Base-by-base conservation (phyloP, 2,329 filamentous ascomycete genomes). In the Daldinia sp. region DNA sequence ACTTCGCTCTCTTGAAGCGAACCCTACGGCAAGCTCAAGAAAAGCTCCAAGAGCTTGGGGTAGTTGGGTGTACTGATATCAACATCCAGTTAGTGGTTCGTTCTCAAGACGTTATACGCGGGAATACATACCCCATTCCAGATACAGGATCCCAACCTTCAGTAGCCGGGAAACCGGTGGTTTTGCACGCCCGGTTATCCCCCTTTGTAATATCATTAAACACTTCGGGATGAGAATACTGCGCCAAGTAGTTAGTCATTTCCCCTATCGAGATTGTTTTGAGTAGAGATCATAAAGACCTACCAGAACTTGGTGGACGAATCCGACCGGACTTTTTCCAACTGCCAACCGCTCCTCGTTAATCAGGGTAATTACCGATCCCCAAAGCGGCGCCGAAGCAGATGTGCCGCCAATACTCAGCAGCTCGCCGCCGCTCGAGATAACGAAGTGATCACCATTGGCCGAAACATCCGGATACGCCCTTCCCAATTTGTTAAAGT, bases 391-490 rank as follows among this genome's bases (percentile, higher is more conserved):
- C 35, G 83, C 75, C 2, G 82, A 81, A 6, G 85, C 83, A 56
- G 82, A 85, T 4, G 86, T 88, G 12, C 86, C 86, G 28, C 82
- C 84, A 26, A 86, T 79, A 2, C 80, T 74, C 23, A 74, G 65
- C 58, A 79, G 73, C n/a, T 72, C 63, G 4, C 79, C 79, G n/a
- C 77, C 72, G 56, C 78, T 77, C 56, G 78, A 75, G 4, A 79
- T 72, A 13, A 78, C 74, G 50, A 78, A 79, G 58, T 75, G 72
- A 60, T 79, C 81, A 13, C 80, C 84, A 41, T 79, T 79, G 0
- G 84, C 84, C 0, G 83, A 77, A 9, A 87, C 81, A 64, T 86
- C 84, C 0, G 85, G 85, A 57, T 84, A 85, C 0, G 79, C 84
- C 28, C 85, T 79, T 0, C 85, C 85, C 20, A 79, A 76, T 13